phyloP scores from a whole-genome alignment of 805 yeast species.

The Hanseniaspora guilliermondii region DNA sequence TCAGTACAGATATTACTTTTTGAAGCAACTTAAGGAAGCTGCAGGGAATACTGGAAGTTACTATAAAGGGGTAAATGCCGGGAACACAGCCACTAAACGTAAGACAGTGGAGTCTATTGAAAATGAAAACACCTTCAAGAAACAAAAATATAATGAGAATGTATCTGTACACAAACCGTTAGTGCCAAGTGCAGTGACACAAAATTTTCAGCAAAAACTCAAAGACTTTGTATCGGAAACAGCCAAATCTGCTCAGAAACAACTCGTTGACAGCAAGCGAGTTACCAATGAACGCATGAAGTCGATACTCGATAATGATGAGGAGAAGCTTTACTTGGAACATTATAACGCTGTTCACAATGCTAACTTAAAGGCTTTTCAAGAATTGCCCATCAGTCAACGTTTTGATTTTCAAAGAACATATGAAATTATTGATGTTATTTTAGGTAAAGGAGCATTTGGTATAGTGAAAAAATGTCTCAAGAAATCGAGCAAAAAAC shows the following conservation, averaged over 20 bases:
- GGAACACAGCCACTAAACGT: background rate
- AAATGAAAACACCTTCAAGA: background rate
- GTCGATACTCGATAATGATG: background rate
- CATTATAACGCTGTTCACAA: background rate
- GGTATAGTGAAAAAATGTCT: conserved; percentile 89
- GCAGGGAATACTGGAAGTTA: background rate
- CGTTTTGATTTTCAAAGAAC: background rate
- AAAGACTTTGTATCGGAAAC: background rate
- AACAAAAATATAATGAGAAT: too few relatives aligned
- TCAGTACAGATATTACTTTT: conserved; percentile 3
- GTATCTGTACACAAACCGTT: too few relatives aligned
- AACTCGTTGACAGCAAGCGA: background rate
- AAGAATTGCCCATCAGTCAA: conserved; percentile 16
- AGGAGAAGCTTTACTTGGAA: background rate
- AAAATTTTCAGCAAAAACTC: background rate
- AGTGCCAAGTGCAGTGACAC: too few relatives aligned
- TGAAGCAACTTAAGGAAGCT: background rate
- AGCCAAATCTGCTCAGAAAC: background rate
- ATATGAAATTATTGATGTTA: conserved; percentile 42
- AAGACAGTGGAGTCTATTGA: background rate
- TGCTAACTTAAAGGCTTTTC: background rate
- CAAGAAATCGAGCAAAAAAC: conserved; percentile 70
- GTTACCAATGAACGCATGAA: background rate
- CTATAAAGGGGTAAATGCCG: background rate
- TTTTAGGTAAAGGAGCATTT: conserved; percentile 96